phyloP scores from a whole-genome alignment of 2,329 filamentous ascomycete species.

The Trichoderma sp. region DNA sequence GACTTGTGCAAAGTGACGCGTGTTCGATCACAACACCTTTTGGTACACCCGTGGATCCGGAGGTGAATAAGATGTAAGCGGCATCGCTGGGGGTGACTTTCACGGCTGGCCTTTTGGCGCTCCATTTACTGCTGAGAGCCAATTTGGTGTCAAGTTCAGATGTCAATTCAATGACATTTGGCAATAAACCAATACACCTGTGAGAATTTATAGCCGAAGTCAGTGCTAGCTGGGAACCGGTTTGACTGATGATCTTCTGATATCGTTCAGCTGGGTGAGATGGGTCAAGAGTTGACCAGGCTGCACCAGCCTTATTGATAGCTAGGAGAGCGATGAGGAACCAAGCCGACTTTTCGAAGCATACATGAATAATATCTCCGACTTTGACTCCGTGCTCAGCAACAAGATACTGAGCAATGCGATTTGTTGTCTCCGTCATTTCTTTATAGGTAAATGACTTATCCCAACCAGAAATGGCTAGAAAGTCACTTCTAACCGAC shows the following conservation, averaged over 20 bases:
- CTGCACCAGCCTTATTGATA: conserved; percentile 18
- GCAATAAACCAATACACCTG: not conserved
- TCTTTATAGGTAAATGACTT: conserved; percentile 9
- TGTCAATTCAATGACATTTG: conserved; percentile 5
- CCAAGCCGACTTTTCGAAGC: conserved; percentile 19
- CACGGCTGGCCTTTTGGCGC: not conserved
- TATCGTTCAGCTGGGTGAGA: conserved; percentile 1
- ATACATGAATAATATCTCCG: conserved; percentile 15
- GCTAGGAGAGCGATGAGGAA: conserved; percentile 7
- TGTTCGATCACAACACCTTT: conserved; percentile 50
- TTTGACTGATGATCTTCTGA: conserved; percentile 11
- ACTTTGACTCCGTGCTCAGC: not conserved
- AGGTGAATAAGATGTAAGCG: conserved; percentile 57
- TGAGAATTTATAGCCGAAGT: not conserved
- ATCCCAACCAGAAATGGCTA: conserved; percentile 15
- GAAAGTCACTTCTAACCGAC: not conserved
- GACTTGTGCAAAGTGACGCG: conserved; percentile 4
- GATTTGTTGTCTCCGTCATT: not conserved
- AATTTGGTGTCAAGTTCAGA: conserved; percentile 3
- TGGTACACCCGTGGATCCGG: conserved; percentile 56
- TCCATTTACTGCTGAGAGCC: not conserved
- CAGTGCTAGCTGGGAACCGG: not conserved
- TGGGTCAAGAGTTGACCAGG: conserved; percentile 16
- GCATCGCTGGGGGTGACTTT: conserved; percentile 14
- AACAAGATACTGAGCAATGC: conserved; percentile 14